Conservation (phyloP, 345 rosid genomes). For the Eucalyptus pauciflora region DNA sequence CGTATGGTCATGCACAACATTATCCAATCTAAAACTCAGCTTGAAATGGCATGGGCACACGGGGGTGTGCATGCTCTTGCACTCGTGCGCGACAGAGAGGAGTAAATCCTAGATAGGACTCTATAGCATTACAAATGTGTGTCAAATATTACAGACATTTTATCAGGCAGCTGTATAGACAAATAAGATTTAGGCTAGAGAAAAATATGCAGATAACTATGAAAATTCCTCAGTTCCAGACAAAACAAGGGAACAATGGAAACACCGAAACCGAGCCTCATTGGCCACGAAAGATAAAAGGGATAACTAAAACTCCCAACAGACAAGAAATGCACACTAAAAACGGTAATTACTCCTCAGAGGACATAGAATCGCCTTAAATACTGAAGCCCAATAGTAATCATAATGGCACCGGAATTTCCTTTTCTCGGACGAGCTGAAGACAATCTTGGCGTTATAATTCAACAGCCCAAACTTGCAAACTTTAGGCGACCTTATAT, state of each 20-base stretch:
- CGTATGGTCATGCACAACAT: not conserved
- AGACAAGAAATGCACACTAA: not conserved
- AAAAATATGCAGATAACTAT: not conserved
- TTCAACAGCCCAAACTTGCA: constrained; percentile 72
- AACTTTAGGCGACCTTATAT: constrained; percentile 77
- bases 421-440: constrained; percentile 52
- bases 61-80: not conserved
- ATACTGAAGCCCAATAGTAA: constrained; percentile 91
- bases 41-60: not conserved
- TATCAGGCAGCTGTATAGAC: not conserved
- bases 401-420: constrained; percentile 82
- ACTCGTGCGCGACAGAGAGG: not conserved
- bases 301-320: not conserved
- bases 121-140: not conserved
- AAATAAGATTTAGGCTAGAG: not conserved
- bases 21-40: not conserved
- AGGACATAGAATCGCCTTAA: constrained; percentile 36
- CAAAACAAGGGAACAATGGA: not conserved
- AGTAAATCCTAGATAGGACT: not conserved
- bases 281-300: not conserved
- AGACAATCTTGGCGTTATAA: constrained; percentile 55
- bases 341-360: not conserved
- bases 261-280: not conserved
- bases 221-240: not conserved
- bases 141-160: not conserved